These are phyloP conservation scores for Pestalotiopsis sp. DNA, from an alignment of 2,329 filamentous ascomycete species.

Conservation along the genomic window DNA sequence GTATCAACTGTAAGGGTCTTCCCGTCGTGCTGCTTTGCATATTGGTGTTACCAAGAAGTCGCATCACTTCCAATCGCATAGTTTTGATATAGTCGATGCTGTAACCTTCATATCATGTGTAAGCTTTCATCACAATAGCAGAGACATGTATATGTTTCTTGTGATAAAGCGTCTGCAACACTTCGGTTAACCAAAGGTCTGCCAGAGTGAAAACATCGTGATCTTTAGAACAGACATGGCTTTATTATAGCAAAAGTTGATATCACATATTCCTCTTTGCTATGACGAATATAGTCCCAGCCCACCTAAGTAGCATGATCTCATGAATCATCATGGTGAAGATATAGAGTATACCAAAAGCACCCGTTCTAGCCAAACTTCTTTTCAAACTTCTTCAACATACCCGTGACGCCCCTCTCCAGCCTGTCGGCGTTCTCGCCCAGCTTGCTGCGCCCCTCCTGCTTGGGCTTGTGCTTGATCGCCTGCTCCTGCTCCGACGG, in stretches of 20 bases:
- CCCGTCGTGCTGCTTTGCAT: neutral
- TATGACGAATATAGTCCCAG: too few relatives aligned
- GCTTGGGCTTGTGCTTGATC: slow-evolving; percentile 41
- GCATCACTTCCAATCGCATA: too few relatives aligned
- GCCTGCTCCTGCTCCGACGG: slow-evolving; percentile 63
- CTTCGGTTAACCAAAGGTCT: too few relatives aligned
- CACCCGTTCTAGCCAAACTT: slow-evolving; percentile 55
- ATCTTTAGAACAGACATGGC: neutral
- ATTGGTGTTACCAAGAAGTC: neutral
- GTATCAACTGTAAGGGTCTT: too few relatives aligned
- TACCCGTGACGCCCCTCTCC: slow-evolving; percentile 69
- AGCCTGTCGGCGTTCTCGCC: slow-evolving; percentile 66
- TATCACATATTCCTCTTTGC: neutral
- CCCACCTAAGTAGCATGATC: neutral
- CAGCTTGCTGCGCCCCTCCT: slow-evolving; percentile 48
- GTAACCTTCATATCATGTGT: too few relatives aligned
- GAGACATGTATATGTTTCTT: too few relatives aligned
- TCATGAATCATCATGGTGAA: neutral
- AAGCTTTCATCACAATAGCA: too few relatives aligned
- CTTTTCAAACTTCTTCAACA: slow-evolving; percentile 80
- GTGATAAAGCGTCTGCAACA: too few relatives aligned
- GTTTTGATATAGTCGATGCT: too few relatives aligned
- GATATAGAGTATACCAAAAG: neutral
- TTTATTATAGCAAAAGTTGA: neutral
- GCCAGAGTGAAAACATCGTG: neutral